These are phyloP conservation scores for Vigna mungo DNA, from an alignment of 306 rosid genomes.

Conservation along the genomic window DNA sequence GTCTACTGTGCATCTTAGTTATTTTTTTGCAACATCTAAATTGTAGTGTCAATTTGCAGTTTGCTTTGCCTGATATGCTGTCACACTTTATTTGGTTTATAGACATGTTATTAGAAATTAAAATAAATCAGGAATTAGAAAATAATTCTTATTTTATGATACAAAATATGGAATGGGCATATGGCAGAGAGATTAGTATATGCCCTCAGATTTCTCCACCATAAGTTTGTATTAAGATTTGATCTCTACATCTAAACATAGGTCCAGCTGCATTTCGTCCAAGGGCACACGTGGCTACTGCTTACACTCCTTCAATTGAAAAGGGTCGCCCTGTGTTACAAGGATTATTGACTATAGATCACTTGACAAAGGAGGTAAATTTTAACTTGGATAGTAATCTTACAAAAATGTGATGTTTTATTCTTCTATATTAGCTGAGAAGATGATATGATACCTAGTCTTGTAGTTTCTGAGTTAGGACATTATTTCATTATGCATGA, in stretches of 20 bases:
- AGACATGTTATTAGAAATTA: conserved; percentile 2
- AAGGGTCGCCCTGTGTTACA: conserved; percentile 98
- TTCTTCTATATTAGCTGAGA: conserved; percentile 21
- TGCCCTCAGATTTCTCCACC: conserved; percentile 32
- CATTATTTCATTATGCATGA: conserved; percentile 36
- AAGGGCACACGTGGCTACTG: conserved; percentile 81
- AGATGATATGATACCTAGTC: conserved; percentile 22
- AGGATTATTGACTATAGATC: conserved; percentile 95
- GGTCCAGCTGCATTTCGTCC: conserved; percentile 99
- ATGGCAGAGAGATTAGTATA: conserved; percentile 33
- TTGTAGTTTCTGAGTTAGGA: conserved; percentile 11
- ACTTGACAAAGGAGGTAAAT: conserved; percentile 90
- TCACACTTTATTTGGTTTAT: conserved; percentile 29
- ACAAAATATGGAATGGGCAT: conserved; percentile 29
- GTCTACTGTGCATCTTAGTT: conserved; percentile 33
- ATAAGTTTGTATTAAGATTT: conserved; percentile 32
- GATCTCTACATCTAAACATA: conserved; percentile 49
- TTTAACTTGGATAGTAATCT: conserved; percentile 35
- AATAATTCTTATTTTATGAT: conserved; percentile 1
- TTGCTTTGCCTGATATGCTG: conserved; percentile 38
- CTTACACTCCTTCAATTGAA: conserved; percentile 81
- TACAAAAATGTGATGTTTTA: conserved; percentile 19
- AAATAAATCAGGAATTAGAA: neutral
- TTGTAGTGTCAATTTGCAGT: conserved; percentile 10
- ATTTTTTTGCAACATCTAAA: conserved; percentile 28